A percentile compares a stretch with the other conserved stretches of the same genome.
phyloP scores from a whole-genome alignment of 1,284 basidiomycete species.

The Sanguinoderma infundibulare region DNA sequence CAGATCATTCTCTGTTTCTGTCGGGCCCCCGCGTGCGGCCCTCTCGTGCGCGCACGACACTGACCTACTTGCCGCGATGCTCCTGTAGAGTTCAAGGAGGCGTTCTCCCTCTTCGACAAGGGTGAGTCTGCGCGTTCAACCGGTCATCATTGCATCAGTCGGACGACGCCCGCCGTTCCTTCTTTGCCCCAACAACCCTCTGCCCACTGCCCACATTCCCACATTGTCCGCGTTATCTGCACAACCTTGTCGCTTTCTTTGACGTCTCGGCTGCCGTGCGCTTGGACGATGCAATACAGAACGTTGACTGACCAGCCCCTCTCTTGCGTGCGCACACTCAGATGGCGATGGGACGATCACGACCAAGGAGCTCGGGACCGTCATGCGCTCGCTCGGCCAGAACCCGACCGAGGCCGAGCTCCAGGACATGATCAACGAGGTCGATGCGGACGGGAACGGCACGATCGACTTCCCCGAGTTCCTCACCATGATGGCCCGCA shows the following conservation, averaged over 20 bases:
- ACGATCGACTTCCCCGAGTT: constrained; percentile 97
- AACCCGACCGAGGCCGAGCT: constrained; percentile 97
- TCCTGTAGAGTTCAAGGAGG: constrained; percentile 81
- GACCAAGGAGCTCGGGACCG: constrained; percentile 92
- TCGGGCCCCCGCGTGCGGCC: constrained; percentile 24
- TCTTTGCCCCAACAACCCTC: constrained; percentile 6
- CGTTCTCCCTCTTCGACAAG: constrained; percentile 93
- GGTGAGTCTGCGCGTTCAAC: constrained; percentile 52
- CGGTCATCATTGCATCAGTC: constrained; percentile 8
- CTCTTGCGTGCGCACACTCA: constrained; percentile 34
- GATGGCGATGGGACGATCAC: constrained; percentile 98
- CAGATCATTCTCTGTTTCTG: constrained; percentile 14
- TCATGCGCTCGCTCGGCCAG: constrained; percentile 97
- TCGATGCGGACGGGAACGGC: constrained; percentile 80
- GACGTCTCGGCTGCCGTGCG: constrained; percentile 30
- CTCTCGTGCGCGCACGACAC: constrained; percentile 1
- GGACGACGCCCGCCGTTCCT: constrained; percentile 1
- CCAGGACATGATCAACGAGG: constrained; percentile 97
- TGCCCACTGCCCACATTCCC: constrained; percentile 12
- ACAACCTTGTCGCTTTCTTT: not conserved
- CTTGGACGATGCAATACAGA: not conserved
- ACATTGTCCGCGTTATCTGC: not conserved
- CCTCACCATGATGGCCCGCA: constrained; percentile 95
- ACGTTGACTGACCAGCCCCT: constrained; percentile 2
- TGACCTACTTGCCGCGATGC: constrained; percentile 8